These are phyloP conservation scores for Dichotomopilus funicola DNA, from an alignment of 2,329 filamentous ascomycete genomes.

Conservation along the genomic window DNA sequence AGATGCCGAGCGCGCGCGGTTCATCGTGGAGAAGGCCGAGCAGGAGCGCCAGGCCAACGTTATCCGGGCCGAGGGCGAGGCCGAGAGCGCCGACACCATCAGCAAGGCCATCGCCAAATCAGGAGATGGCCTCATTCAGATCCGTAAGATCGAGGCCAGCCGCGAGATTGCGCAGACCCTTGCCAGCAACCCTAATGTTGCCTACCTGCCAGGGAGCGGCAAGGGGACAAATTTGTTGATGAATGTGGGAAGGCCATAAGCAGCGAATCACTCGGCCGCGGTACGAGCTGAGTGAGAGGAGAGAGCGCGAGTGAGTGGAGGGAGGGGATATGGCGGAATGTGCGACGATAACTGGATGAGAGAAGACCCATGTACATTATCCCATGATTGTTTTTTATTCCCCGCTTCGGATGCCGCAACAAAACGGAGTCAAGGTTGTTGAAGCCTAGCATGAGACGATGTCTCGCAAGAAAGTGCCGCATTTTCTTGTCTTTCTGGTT, in stretches of 20 bases:
- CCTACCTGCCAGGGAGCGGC: constrained; percentile 77
- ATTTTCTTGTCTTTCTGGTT: too few species aligned
- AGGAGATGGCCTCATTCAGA: constrained; percentile 90
- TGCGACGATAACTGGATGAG: not conserved
- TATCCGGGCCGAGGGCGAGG: constrained; percentile 95
- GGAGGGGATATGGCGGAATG: not conserved
- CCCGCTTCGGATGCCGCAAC: constrained; percentile 20
- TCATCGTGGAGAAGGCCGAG: constrained; percentile 98
- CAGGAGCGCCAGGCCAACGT: constrained; percentile 98
- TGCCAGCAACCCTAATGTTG: constrained; percentile 87
- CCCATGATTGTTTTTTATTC: constrained; percentile 21
- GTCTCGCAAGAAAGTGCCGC: not conserved
- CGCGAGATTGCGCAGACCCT: constrained; percentile 91
- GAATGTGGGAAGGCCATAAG: constrained; percentile 42
- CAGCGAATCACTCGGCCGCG: too few species aligned
- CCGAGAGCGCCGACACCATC: constrained; percentile 93
- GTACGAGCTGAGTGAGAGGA: not conserved
- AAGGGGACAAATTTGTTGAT: constrained; percentile 54
- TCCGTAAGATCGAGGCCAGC: constrained; percentile 93
- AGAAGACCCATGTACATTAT: constrained; percentile 22
- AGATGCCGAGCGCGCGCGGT: constrained; percentile 92
- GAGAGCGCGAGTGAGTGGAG: not conserved
- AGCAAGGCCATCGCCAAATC: constrained; percentile 87
- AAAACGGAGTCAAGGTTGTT: constrained; percentile 9
- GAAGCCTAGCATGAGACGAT: not conserved